phyloP scores from a whole-genome alignment of 768 basidiomycete species.

The Trametes sanguinea region DNA sequence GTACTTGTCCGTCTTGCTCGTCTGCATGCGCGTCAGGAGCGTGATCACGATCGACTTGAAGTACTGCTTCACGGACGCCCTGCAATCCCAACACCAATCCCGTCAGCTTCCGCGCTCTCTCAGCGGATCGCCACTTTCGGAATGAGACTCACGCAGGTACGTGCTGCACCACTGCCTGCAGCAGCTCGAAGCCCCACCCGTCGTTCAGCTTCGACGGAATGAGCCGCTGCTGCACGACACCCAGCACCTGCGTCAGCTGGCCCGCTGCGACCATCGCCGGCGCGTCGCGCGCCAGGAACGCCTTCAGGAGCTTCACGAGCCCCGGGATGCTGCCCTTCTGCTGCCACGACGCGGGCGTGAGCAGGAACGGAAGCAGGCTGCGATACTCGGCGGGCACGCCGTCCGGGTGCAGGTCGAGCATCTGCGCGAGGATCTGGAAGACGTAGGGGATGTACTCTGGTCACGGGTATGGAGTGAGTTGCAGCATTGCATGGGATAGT shows the following conservation, averaged over 20 bases:
- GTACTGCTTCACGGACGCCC: constrained; percentile 67
- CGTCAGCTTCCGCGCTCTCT: background rate
- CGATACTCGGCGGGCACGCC: constrained; percentile 78
- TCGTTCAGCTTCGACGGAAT: constrained; percentile 89
- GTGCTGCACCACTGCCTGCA: constrained; percentile 72
- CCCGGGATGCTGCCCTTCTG: constrained; percentile 95
- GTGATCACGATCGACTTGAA: constrained; percentile 75
- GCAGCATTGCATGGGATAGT: background rate
- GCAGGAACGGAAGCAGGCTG: constrained; percentile 74
- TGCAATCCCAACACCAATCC: constrained; percentile 32
- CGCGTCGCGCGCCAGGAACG: constrained; percentile 76
- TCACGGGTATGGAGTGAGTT: background rate
- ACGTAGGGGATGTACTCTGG: constrained; percentile 96
- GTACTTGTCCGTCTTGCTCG: constrained; percentile 87
- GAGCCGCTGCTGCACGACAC: constrained; percentile 87
- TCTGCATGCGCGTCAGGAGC: constrained; percentile 82
- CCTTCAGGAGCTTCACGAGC: constrained; percentile 83
- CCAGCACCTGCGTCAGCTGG: constrained; percentile 78
- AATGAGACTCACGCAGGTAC: constrained; percentile 65
- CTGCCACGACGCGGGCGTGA: constrained; percentile 87
- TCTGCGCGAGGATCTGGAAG: constrained; percentile 95
- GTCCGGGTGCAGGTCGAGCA: constrained; percentile 77
- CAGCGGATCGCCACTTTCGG: background rate
- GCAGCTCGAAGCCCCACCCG: constrained; percentile 85
- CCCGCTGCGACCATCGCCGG: constrained; percentile 64